These are phyloP conservation scores for Clavispora santaluciae DNA, from an alignment of 805 yeast genomes.

Conservation along the genomic window DNA sequence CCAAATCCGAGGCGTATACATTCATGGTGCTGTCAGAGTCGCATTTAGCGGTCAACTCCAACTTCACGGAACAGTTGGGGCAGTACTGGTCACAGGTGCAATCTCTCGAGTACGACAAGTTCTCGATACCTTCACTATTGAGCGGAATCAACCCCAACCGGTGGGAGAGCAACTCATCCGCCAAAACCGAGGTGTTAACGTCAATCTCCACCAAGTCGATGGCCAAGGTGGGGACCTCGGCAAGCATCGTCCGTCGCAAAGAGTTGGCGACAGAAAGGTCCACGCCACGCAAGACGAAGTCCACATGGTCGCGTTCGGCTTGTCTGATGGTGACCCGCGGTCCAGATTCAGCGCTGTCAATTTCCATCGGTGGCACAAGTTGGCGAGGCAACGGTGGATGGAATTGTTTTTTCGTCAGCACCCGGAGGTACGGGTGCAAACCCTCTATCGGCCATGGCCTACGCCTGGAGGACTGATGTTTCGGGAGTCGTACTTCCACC, in stretches of 20 bases:
- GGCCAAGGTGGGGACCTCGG: conserved; percentile 96
- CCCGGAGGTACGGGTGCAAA: conserved; percentile 7
- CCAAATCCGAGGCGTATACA: conserved; percentile 78
- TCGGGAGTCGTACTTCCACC: background rate
- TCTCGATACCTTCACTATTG: conserved; percentile 77
- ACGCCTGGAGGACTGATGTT: background rate
- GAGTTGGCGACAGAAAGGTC: conserved; percentile 92
- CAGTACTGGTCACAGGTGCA: conserved; percentile 98
- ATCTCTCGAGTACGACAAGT: conserved; percentile 83
- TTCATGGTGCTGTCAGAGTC: conserved; percentile 84
- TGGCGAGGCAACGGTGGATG: background rate
- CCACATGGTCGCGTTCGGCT: conserved; percentile 81
- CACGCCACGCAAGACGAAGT: conserved; percentile 80
- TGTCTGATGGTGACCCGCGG: conserved; percentile 88
- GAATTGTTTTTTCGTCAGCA: conserved; percentile 1
- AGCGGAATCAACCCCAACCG: conserved; percentile 90
- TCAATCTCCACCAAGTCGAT: conserved; percentile 94
- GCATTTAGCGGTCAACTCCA: conserved; percentile 83
- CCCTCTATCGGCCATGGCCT: background rate
- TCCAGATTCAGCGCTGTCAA: conserved; percentile 36
- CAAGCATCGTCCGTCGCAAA: conserved; percentile 82
- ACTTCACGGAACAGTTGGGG: conserved; percentile 86
- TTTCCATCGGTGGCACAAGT: conserved; percentile 19
- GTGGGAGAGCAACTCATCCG: conserved; percentile 95
- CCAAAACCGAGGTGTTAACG: conserved; percentile 86